Percentiles rank a stretch among this genome's conserved stretches.
phyloP scores from a whole-genome alignment of 352 stramenopile genomes.

The Pythium aquatile region DNA sequence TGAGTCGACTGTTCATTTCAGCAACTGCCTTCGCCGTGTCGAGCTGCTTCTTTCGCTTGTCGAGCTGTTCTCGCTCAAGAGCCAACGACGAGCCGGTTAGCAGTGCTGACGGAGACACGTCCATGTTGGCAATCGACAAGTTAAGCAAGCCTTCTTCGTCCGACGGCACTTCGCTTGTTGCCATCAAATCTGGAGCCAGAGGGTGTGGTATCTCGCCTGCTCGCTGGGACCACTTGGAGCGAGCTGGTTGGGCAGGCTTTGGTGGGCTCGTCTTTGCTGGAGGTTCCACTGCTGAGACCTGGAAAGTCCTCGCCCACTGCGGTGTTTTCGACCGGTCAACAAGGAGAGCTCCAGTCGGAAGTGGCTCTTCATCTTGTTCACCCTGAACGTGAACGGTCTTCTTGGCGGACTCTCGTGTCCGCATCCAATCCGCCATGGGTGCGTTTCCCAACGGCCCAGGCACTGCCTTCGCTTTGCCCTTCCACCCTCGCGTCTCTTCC shows the following conservation, averaged over 20 bases:
- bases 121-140: conserved; percentile 24
- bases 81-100: conserved; percentile 43
- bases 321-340: conserved; percentile 64
- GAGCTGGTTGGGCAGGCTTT: background rate
- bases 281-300: conserved; percentile 14
- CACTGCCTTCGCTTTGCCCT: conserved; percentile 40
- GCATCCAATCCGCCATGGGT: conserved; percentile 75
- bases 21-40: conserved; percentile 75
- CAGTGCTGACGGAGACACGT: conserved; percentile 37
- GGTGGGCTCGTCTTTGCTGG: conserved; percentile 22
- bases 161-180: background rate
- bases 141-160: conserved; percentile 5
- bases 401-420: conserved; percentile 54
- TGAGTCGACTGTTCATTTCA: conserved; percentile 69
- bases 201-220: background rate
- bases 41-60: conserved; percentile 68
- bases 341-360: conserved; percentile 9
- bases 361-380: conserved; percentile 2
- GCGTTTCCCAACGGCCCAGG: conserved; percentile 54
- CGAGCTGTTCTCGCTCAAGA: conserved; percentile 64
- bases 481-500: conserved; percentile 32
- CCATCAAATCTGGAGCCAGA: background rate
- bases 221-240: conserved; percentile 22
- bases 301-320: conserved; percentile 50
- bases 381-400: conserved; percentile 37